phyloP scores from a whole-genome alignment of 1,284 basidiomycete species.

The Cryptococcus depauperatus region DNA sequence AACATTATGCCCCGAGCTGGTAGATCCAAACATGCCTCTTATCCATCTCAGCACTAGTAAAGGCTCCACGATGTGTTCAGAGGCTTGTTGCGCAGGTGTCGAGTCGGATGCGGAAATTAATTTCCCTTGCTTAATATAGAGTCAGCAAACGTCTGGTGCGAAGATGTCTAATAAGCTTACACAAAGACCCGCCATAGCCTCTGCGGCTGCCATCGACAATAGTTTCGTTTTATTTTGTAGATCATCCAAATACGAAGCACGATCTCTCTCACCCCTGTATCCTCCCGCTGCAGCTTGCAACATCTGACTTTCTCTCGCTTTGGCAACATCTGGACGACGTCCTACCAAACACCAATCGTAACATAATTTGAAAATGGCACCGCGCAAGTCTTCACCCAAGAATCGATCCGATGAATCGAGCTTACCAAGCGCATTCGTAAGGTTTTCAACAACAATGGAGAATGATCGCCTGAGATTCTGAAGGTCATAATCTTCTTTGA shows the following conservation, averaged over 20 bases:
- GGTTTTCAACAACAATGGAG: slow-evolving; percentile 75
- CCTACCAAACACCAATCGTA: slow-evolving; percentile 92
- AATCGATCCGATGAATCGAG: slow-evolving; percentile 67
- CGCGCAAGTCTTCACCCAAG: slow-evolving; percentile 65
- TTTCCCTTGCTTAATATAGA: slow-evolving; percentile 29
- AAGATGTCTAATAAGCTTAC: slow-evolving; percentile 55
- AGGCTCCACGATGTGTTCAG: slow-evolving; percentile 42
- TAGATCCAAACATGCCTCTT: slow-evolving; percentile 45
- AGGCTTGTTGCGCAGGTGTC: slow-evolving; percentile 31
- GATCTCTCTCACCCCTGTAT: slow-evolving; percentile 49
- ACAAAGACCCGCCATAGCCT: slow-evolving; percentile 76
- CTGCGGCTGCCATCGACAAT: slow-evolving; percentile 68
- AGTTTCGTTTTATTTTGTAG: slow-evolving; percentile 65
- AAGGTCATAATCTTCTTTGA: slow-evolving; percentile 67
- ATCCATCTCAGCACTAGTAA: slow-evolving; percentile 47
- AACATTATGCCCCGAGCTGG: slow-evolving; percentile 40
- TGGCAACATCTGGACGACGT: slow-evolving; percentile 62
- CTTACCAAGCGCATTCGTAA: slow-evolving; percentile 69
- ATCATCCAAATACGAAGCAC: slow-evolving; percentile 51
- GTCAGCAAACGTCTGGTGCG: not conserved
- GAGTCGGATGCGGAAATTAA: slow-evolving; percentile 33
- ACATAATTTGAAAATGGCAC: slow-evolving; percentile 74
- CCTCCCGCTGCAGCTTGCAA: slow-evolving; percentile 58
- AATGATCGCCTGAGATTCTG: slow-evolving; percentile 81
- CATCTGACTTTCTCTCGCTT: slow-evolving; percentile 66